Evolutionary conservation across 2,329 filamentous ascomycete genomes (phyloP).

Genomic region (Calonectria henricotiae): DNA sequence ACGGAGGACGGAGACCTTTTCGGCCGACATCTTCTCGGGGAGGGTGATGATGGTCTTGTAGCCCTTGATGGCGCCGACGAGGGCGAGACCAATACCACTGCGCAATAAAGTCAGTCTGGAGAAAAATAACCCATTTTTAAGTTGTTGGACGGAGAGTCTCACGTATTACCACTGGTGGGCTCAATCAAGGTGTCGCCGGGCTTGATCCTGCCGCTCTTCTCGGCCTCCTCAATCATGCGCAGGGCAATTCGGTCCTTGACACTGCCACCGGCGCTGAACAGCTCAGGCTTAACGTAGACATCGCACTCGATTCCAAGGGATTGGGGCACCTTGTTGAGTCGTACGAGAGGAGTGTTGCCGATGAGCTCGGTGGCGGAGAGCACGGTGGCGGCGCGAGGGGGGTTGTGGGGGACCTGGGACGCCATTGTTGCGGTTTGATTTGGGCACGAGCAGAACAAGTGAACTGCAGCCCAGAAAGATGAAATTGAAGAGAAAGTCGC

Average conservation of each 20-base stretch:
- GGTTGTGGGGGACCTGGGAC: conserved; percentile 54
- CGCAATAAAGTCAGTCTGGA: conserved; percentile 51
- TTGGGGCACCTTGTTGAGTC: conserved; percentile 92
- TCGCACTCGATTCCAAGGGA: conserved; percentile 91
- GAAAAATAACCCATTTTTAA: neutral
- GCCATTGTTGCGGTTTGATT: conserved; percentile 43
- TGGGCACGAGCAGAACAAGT: neutral
- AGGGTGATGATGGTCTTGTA: conserved; percentile 99
- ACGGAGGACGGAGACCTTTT: conserved; percentile 96
- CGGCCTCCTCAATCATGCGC: conserved; percentile 97
- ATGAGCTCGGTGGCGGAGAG: conserved; percentile 88
- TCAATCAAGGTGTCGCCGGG: conserved; percentile 98
- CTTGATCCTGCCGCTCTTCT: conserved; percentile 93
- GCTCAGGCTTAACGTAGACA: conserved; percentile 92
- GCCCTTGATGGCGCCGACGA: conserved; percentile 95
- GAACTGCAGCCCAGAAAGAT: conserved; percentile 9
- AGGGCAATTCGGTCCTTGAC: conserved; percentile 96
- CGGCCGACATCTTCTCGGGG: conserved; percentile 98
- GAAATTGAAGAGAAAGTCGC: conserved; percentile 6
- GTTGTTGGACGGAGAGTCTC: conserved; percentile 49
- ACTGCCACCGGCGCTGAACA: conserved; percentile 94
- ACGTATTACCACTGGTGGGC: conserved; percentile 97
- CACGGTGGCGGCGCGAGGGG: conserved; percentile 60
- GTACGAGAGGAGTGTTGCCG: conserved; percentile 95
- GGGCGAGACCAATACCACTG: conserved; percentile 90